Evolutionary conservation across 768 basidiomycete species (phyloP).

Genomic region (Phylloporus sp.): DNA sequence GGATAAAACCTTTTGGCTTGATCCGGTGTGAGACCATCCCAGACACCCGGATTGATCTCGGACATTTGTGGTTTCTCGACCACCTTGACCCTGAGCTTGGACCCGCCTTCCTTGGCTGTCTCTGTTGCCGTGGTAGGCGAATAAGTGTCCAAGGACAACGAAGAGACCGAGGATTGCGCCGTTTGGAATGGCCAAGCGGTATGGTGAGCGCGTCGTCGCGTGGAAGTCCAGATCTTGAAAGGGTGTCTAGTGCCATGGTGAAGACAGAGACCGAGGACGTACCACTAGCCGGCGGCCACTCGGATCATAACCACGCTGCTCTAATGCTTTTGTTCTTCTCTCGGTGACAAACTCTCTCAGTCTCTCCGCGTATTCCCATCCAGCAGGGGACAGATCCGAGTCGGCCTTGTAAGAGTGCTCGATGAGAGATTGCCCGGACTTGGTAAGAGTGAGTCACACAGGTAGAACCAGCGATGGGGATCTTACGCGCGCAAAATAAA

Average conservation of each 20-base stretch:
- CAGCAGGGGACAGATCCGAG: conserved; percentile 89
- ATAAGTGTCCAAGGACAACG: conserved; percentile 5
- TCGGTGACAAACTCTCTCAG: conserved; percentile 89
- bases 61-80: conserved; percentile 95
- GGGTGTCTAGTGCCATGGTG: background rate
- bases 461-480: background rate
- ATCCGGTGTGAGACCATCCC: conserved; percentile 92
- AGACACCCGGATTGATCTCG: conserved; percentile 96
- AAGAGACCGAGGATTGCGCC: conserved; percentile 17
- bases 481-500: conserved; percentile 91
- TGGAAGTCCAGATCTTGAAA: conserved; percentile 91
- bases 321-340: conserved; percentile 68
- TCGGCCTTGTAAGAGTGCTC: conserved; percentile 99
- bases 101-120: conserved; percentile 4
- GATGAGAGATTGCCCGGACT: conserved; percentile 98
- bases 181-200: conserved; percentile 92
- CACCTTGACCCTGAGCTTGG: conserved; percentile 62
- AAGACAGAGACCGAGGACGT: conserved; percentile 23
- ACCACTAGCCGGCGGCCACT: conserved; percentile 63
- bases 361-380: conserved; percentile 91
- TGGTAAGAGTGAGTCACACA: conserved; percentile 1
- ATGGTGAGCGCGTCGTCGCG: conserved; percentile 87
- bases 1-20: conserved; percentile 89
- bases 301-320: conserved; percentile 63
- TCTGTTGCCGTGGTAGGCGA: background rate